Evolutionary conservation across 305 asterid species (phyloP).

Genomic region (Fraxinus greggii): DNA sequence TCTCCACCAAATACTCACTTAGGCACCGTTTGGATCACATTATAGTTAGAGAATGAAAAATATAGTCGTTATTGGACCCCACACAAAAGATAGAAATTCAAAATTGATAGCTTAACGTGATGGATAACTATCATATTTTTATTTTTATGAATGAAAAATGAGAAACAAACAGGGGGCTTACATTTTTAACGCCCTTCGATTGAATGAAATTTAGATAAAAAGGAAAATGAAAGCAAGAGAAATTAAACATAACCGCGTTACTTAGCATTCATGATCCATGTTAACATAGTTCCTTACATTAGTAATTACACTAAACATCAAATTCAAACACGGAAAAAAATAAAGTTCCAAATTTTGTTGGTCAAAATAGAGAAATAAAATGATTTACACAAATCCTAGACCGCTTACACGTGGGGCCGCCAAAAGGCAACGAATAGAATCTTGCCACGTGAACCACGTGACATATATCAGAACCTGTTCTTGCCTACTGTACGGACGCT

Average conservation of each 20-base stretch:
- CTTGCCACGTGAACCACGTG: slow-evolving; percentile 71
- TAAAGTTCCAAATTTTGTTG: background rate
- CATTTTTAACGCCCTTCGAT: background rate
- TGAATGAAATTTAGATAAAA: background rate
- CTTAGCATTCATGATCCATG: background rate
- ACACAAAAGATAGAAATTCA: too few relatives aligned
- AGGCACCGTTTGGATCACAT: too few relatives aligned
- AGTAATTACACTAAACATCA: background rate
- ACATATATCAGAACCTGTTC: slow-evolving; percentile 36
- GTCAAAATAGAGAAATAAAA: background rate
- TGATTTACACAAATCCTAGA: slow-evolving; percentile 20
- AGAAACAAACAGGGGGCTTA: too few relatives aligned
- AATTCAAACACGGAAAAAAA: background rate
- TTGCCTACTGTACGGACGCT: slow-evolving; percentile 27
- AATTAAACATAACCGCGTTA: background rate
- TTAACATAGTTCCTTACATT: background rate
- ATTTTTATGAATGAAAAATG: too few relatives aligned
- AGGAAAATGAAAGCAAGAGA: background rate
- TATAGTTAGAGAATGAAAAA: too few relatives aligned
- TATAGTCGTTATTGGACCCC: too few relatives aligned
- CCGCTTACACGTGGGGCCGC: slow-evolving; percentile 36
- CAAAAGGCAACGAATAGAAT: slow-evolving; percentile 36
- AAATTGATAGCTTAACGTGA: too few relatives aligned
- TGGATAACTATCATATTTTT: too few relatives aligned
- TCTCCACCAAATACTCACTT: too few relatives aligned